Percentiles rank a stretch among this genome's conserved stretches.
Evolutionary conservation across 805 yeast species (phyloP).

Genomic region (Clavispora carvajalis): DNA sequence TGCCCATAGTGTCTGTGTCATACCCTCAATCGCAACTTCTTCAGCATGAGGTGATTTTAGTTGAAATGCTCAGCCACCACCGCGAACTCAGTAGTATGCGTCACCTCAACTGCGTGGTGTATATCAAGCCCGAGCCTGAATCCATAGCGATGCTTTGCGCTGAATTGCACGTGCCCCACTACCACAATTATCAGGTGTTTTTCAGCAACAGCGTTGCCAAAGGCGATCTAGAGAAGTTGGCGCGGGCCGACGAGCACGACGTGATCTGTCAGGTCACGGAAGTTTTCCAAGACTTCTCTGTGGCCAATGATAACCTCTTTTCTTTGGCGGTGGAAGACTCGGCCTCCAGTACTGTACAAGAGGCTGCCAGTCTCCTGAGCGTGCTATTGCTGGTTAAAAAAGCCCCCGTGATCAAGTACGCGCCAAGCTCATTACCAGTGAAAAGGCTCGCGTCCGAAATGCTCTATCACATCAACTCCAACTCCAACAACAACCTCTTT

Average conservation of each 20-base stretch:
- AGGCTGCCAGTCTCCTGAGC: slow-evolving; percentile 41
- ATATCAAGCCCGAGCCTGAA: slow-evolving; percentile 65
- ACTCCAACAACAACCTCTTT: slow-evolving; percentile 55
- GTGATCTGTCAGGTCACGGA: slow-evolving; percentile 73
- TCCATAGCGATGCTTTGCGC: slow-evolving; percentile 54
- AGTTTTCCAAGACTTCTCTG: slow-evolving; percentile 76
- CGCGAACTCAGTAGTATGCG: slow-evolving; percentile 57
- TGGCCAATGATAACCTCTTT: slow-evolving; percentile 67
- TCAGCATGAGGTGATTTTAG: slow-evolving; percentile 76
- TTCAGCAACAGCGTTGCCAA: slow-evolving; percentile 76
- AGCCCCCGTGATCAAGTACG: slow-evolving; percentile 77
- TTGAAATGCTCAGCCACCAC: slow-evolving; percentile 54
- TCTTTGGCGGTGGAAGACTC: slow-evolving; percentile 15
- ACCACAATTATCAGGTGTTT: slow-evolving; percentile 68
- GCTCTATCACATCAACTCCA: slow-evolving; percentile 49
- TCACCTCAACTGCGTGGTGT: slow-evolving; percentile 76
- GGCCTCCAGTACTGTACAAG: slow-evolving; percentile 28
- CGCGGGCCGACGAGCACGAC: slow-evolving; percentile 87
- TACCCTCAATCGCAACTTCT: slow-evolving; percentile 83
- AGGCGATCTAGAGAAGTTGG: slow-evolving; percentile 75
- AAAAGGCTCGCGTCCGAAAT: slow-evolving; percentile 66
- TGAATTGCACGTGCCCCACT: slow-evolving; percentile 76
- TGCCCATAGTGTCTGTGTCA: slow-evolving; percentile 79
- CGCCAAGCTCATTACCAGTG: slow-evolving; percentile 60
- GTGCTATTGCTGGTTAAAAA: slow-evolving; percentile 65